Evolutionary conservation across 1,284 basidiomycete genomes (phyloP).

Genomic region (Schizopora paradoxa): DNA sequence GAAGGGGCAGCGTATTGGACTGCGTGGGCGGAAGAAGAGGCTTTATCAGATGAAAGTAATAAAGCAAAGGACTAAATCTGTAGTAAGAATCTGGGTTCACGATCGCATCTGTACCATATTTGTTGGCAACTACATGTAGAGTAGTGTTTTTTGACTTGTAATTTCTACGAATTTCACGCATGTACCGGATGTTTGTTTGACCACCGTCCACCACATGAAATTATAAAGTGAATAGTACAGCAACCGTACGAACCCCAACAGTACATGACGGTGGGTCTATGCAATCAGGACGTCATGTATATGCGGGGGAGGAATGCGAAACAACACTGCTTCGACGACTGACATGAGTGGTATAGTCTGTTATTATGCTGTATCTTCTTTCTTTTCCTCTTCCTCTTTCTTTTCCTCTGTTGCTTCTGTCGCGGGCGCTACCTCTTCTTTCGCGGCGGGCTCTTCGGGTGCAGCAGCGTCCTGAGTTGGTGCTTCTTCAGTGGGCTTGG

Average conservation of each 20-base stretch:
- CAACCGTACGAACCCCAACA: too few relatives aligned
- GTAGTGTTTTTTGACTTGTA: not conserved
- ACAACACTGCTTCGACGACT: too few relatives aligned
- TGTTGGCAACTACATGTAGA: not conserved
- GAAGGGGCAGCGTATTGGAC: slow-evolving; percentile 49
- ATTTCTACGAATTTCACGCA: not conserved
- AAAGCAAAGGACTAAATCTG: slow-evolving; percentile 1
- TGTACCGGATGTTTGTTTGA: not conserved
- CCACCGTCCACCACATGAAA: slow-evolving; percentile 8
- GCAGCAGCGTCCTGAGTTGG: slow-evolving; percentile 30
- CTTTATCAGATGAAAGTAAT: slow-evolving; percentile 19
- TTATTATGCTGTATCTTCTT: slow-evolving; percentile 22
- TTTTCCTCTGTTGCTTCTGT: slow-evolving; percentile 26
- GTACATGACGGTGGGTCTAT: too few relatives aligned
- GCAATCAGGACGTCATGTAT: too few relatives aligned
- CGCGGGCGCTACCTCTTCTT: slow-evolving; percentile 26
- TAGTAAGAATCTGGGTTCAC: not conserved
- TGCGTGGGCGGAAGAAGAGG: slow-evolving; percentile 51
- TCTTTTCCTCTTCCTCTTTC: slow-evolving; percentile 25
- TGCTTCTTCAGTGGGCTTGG: slow-evolving; percentile 24
- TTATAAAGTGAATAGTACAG: slow-evolving; percentile 4
- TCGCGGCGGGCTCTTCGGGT: slow-evolving; percentile 27
- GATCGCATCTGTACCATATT: not conserved
- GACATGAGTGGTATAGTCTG: not conserved
- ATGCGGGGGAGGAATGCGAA: too few relatives aligned